Conservation (phyloP, 768 basidiomycete genomes). For the Candolleomyces efflorescens region DNA sequence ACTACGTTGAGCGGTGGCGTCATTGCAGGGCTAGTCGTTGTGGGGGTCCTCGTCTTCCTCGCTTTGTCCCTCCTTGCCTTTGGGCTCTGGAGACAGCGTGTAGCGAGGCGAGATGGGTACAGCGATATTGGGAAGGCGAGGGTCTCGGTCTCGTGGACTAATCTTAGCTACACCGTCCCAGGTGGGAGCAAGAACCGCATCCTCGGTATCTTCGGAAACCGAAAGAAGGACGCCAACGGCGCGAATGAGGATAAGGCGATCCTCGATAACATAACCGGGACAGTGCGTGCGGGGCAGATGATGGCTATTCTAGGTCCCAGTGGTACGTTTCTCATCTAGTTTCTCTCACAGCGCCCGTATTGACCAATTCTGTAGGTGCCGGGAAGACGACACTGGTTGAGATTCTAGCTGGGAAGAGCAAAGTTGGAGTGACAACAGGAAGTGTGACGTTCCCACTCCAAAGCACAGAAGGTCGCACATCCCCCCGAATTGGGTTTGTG, state of each 20-base stretch:
- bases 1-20: slow-evolving; percentile 71
- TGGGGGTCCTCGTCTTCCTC: slow-evolving; percentile 59
- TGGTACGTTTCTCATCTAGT: slow-evolving; percentile 44
- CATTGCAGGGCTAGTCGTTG: slow-evolving; percentile 85
- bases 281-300: slow-evolving; percentile 75
- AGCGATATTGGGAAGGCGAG: slow-evolving; percentile 43
- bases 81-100: slow-evolving; percentile 58
- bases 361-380: slow-evolving; percentile 43
- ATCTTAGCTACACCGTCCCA: slow-evolving; percentile 63
- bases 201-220: slow-evolving; percentile 7
- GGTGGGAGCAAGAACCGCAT: slow-evolving; percentile 6
- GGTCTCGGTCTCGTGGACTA: slow-evolving; percentile 62
- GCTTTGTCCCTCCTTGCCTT: slow-evolving; percentile 57
- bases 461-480: slow-evolving; percentile 17
- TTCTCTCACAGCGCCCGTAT: neutral
- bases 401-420: slow-evolving; percentile 79
- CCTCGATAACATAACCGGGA: slow-evolving; percentile 65
- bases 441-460: slow-evolving; percentile 50
- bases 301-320: slow-evolving; percentile 92
- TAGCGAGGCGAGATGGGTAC: slow-evolving; percentile 46
- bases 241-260: slow-evolving; percentile 44
- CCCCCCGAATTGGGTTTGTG: slow-evolving; percentile 75
- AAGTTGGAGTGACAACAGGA: slow-evolving; percentile 68
- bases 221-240: neutral
- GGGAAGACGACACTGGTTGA: slow-evolving; percentile 93